Base-by-base conservation (phyloP, 768 basidiomycete genomes). In the Nevesoporus exiguus region DNA sequence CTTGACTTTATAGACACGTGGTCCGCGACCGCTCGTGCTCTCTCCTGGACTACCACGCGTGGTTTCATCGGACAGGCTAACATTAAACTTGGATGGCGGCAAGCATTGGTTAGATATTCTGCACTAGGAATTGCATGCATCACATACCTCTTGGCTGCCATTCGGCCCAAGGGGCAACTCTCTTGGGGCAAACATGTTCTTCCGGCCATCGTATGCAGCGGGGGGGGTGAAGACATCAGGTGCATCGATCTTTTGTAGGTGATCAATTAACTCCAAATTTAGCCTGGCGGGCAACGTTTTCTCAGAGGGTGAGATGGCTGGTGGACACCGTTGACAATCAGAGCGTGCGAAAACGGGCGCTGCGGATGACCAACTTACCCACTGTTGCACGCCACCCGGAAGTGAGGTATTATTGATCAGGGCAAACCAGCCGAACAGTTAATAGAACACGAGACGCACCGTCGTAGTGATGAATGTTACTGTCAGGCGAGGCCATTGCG, bases 151-250 rank as follows among this genome's bases (percentile, higher is more conserved):
- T 57, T 78, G 77, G 7, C 74, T 75, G 19, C 76, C 72, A 0
- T 61, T 67, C 2, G 74, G 76, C 27, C 80, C 81, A 36, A 93
- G 83, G 0, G 84, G 80, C 9, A 91, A 74, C 52, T 79, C 76
- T 36, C 79, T 75, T 14, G 81, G 71, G 22, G 85, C 76, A 61
- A 88, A 93, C 44, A 84, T 67, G 57, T 91, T 92, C 69, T 90
- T 92, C 39, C 87, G 77, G 0, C 90, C 90, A 54, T 92, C 90
- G 55, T 90, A 92, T 2, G 82, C 89, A 17, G 77, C 85, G 14
- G 77, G 81, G 10, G 87, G 88, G 3, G 81, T 88, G 64, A 93
- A 93, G 21, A 88, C 73, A n/a, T 78, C 70, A 0, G 82, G 83
- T 1, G 82, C 81, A 5, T 79, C 75, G 0, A 72, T 66, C 5